Evolutionary conservation across 352 stramenopile species (phyloP).

Genomic region (Detonula confervacea): DNA sequence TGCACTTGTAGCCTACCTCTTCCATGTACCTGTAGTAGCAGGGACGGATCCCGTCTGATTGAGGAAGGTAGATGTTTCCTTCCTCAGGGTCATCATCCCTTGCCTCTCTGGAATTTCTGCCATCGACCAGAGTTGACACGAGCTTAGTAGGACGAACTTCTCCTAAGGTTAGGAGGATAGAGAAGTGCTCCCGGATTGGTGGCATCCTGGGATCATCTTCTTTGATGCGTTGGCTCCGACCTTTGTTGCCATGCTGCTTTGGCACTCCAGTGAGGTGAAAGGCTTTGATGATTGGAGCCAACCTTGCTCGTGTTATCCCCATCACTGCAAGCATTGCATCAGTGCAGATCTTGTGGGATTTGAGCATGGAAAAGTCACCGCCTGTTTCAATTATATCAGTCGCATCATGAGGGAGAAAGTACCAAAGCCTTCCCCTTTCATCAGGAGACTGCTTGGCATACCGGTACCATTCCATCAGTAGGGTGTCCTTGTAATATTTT

Average conservation of each 20-base stretch:
- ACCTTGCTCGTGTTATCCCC: not conserved
- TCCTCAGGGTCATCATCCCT: slow-evolving; percentile 11
- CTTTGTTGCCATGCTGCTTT: not conserved
- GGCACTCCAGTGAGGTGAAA: not conserved
- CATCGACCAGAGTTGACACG: slow-evolving; percentile 5
- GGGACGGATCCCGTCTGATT: not conserved
- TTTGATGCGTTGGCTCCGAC: not conserved
- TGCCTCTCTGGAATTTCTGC: not conserved
- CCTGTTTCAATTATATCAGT: not conserved
- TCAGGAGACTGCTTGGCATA: too few relatives aligned
- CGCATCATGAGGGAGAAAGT: not conserved
- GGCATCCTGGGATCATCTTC: not conserved
- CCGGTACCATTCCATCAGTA: too few relatives aligned
- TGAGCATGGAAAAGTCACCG: not conserved
- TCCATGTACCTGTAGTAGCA: slow-evolving; percentile 27
- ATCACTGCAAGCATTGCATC: not conserved
- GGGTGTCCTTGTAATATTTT: too few relatives aligned
- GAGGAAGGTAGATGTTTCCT: slow-evolving; percentile 17
- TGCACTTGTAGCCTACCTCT: slow-evolving; percentile 3
- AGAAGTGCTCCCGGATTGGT: slow-evolving; percentile 9
- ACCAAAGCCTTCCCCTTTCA: too few relatives aligned
- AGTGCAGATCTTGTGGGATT: not conserved
- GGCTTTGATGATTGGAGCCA: not conserved
- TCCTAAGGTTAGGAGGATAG: not conserved
- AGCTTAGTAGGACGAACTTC: slow-evolving; percentile 8